Evolutionary conservation across 345 rosid species (phyloP), one percentile per base, ranked within the genome.

Genomic region (Brassica rapa): DNA sequence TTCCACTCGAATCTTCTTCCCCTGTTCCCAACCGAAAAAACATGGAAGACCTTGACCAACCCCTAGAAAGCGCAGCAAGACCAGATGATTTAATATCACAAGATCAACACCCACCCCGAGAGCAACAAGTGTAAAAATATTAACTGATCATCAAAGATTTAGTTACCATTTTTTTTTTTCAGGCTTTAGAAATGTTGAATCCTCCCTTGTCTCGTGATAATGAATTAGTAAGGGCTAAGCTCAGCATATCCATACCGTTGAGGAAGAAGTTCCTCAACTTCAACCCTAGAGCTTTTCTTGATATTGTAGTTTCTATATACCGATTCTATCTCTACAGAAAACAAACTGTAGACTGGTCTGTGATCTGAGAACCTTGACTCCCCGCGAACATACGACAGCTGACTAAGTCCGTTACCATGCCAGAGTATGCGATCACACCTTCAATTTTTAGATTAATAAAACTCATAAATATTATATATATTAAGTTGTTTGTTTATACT

Each of bases 371-470:
- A 96, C 79, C 88, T 89, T 7, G 99, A 93, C 84, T 96, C 99
- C 19, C 98, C 99, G n/a, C 98, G 88, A 51, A 91, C 99, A 72
- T 96, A 93, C 11, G 98, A 91, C 74, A 96, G 81, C 73, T 90
- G 98, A 72, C 43, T 23, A 62, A 96, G 84, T 66, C 99, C 99
- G 80, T 82, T 84, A 67, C 99, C 99, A n/a, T 88, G 82, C 99
- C 99, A 96, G 46, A 96, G 84, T 79, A 93, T 91, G 3, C 98
- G 97, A 80, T 93, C 99, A 83, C 99, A 96, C 99, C 99, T 96
- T 63, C 81, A 85, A 5, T 24, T 64, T 29, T 39, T 21, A 75
- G 10, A 74, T 12, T 57, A 69, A 32, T 6, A 60, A 33, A 71
- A 70, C 57, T 80, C 76, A 64, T 49, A 63, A 46, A 6, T 39